Base-by-base conservation (phyloP, 2,329 filamentous ascomycete genomes). In the Emmonsiellopsis sp. region DNA sequence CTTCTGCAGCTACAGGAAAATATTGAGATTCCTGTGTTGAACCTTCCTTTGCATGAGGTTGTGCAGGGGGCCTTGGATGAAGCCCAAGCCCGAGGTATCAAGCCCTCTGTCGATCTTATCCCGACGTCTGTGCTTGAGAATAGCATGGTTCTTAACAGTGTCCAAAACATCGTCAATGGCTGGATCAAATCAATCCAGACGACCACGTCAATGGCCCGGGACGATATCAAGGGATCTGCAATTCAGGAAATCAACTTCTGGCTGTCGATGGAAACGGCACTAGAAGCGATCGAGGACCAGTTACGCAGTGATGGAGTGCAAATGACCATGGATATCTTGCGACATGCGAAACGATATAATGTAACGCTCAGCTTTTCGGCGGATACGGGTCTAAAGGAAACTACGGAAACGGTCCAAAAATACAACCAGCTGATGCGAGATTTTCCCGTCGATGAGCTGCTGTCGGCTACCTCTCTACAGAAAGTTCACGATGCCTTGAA, bases 151-250 rank as follows among this genome's bases (percentile, higher is more conserved):
- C 84, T 96, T 63, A 98, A 98, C 71, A 90, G 86, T 61, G 77
- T 99, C 39, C 93, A 97, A 68, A 86, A 88, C 49, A 93, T 86
- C 48, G 93, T 97, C 56, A 98, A 97, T 69, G 85, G 86, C 58
- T 99, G 93, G 93, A 98, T 98, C 74, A 95, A 95, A 74, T 95
- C 92, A 9, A 98, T 99, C 59, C 92, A 96, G 68, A 86, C 86
- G 47, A 94, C 96, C 61, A 98, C 93, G 40, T 94, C 94, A 72
- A 87, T 95, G 76, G 88, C 89, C 42, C 84, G 90, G 64, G 93
- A 98, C 62, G 84, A 88, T 0, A 67, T 85, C 68, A 78, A 80
- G 59, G 79, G 84, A 34, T 95, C 90, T 21, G 93, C 93, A 34
- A 92, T 88, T 53, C 93, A 97, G 69, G 93, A 99, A 70, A 95